A percentile compares a stretch with the other conserved stretches of the same genome.
phyloP scores from a whole-genome alignment of 345 rosid species.

The Bruguiera parviflora region DNA sequence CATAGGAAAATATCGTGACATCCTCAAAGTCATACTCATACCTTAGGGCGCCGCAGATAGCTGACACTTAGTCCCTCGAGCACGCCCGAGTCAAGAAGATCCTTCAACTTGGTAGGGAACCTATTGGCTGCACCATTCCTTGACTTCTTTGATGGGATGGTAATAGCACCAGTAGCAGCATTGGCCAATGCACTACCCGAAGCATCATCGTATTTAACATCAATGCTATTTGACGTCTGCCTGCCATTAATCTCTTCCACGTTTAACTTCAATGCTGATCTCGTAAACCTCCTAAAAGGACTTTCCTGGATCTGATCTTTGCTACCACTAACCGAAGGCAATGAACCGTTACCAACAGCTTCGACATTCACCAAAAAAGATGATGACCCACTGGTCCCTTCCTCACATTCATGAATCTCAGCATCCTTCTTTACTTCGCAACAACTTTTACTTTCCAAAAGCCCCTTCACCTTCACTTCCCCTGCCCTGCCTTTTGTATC shows the following conservation, averaged over 20 bases:
- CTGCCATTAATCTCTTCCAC: neutral
- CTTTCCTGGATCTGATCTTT: slow-evolving; percentile 2
- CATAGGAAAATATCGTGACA: neutral
- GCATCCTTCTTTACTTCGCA: neutral
- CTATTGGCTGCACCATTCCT: slow-evolving; percentile 36
- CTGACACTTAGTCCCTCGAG: slow-evolving; percentile 68
- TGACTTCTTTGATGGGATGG: neutral
- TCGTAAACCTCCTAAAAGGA: slow-evolving; percentile 31
- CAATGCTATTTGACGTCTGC: neutral
- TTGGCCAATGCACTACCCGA: slow-evolving; percentile 1
- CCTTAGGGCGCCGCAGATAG: slow-evolving; percentile 67
- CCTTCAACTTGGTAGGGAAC: slow-evolving; percentile 58
- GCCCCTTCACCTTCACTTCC: neutral
- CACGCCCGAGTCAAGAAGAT: slow-evolving; percentile 65
- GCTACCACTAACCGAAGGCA: neutral
- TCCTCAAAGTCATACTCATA: slow-evolving; percentile 40
- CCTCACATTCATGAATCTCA: slow-evolving; percentile 1
- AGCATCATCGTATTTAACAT: slow-evolving; percentile 3
- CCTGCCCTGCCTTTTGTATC: neutral
- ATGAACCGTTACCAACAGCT: neutral
- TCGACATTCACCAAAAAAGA: slow-evolving; percentile 10
- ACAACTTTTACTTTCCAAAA: neutral
- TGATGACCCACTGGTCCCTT: neutral
- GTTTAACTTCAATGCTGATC: slow-evolving; percentile 28
- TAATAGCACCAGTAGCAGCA: neutral